A percentile compares a stretch with the other conserved stretches of the same genome.
These are phyloP conservation scores for Suillus alpinus DNA, from an alignment of 768 basidiomycete genomes.

Conservation along the genomic window DNA sequence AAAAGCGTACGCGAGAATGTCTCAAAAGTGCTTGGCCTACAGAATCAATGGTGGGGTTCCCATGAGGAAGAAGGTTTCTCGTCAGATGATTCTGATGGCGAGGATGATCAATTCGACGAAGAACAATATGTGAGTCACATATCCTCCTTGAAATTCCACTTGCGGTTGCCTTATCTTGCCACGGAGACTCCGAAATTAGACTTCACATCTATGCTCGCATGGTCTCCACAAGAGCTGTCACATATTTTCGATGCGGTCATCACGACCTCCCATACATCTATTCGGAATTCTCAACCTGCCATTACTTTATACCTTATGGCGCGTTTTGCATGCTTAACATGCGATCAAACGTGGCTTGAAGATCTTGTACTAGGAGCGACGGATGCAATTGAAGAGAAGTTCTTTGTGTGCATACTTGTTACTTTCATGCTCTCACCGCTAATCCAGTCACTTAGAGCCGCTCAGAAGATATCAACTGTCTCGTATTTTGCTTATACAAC, in stretches of 20 bases:
- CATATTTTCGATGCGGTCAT: constrained; percentile 82
- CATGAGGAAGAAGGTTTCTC: constrained; percentile 44
- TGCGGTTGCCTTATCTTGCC: constrained; percentile 19
- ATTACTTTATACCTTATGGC: constrained; percentile 89
- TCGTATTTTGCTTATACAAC: constrained; percentile 96
- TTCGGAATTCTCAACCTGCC: constrained; percentile 82
- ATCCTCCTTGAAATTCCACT: background rate
- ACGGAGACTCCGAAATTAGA: constrained; percentile 68
- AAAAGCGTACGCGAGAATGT: constrained; percentile 58
- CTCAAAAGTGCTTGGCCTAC: constrained; percentile 52
- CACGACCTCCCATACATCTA: constrained; percentile 65
- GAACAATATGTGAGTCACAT: constrained; percentile 43
- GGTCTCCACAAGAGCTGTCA: constrained; percentile 76
- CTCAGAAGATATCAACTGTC: constrained; percentile 79
- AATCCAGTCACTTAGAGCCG: constrained; percentile 51
- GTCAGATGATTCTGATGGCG: constrained; percentile 47
- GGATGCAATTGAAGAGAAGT: constrained; percentile 86
- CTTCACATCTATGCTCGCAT: constrained; percentile 90
- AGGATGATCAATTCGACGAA: constrained; percentile 47
- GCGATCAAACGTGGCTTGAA: constrained; percentile 89
- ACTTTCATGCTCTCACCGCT: constrained; percentile 5
- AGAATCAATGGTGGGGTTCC: constrained; percentile 64
- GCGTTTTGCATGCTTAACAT: constrained; percentile 89
- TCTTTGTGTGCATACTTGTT: constrained; percentile 64
- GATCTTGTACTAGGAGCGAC: constrained; percentile 89